Base-by-base conservation (phyloP, 805 yeast genomes). In the Lipomyces yamanashiensis region DNA sequence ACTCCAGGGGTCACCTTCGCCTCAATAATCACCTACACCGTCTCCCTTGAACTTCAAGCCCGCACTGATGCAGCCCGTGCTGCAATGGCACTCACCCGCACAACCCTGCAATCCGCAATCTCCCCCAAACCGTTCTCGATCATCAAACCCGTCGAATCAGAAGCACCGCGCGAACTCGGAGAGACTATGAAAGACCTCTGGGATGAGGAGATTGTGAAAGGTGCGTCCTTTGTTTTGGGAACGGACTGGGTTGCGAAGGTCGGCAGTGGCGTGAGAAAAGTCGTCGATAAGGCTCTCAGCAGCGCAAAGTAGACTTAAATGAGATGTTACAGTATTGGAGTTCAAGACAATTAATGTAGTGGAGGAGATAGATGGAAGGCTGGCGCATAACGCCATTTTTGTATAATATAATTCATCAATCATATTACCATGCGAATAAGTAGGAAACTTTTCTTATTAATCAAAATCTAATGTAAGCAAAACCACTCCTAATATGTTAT, bases 171-270 rank as follows among this genome's bases (percentile, higher is more conserved):
- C 10, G 73, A 76, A 28, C 65, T 85, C 39, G 71, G 71, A 9
- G 92, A 90, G 74, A 87, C 92, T 0, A 78, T 83, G 64, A 88
- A 86, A 68, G 96, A 89, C 71, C 80, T 89, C 48, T 89, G 96
- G 96, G 87, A 89, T 72, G 85, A 84, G 51, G 92, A 88, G 73
- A 82, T 89, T 59, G 80, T 87, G 62, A 79, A 78, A 50, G 81
- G 83, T 63, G 89, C 86, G 23, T 85, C 85, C 68, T 87, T 88
- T 84, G 69, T 88, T 10, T 21, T 67, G 37, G 51, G n/a, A 8
- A 44, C 54, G 8, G 66, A 64, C 41, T 8, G 56, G 33, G 61
- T 47, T 17, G 47, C 39, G 7, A 56, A 59, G 60, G 19, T 43
- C 50, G 41, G 49, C 12, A 44, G 48, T 12, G 23, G 58, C 28